Base-by-base conservation (phyloP, 306 rosid species). In the Begonia loranthoides region DNA sequence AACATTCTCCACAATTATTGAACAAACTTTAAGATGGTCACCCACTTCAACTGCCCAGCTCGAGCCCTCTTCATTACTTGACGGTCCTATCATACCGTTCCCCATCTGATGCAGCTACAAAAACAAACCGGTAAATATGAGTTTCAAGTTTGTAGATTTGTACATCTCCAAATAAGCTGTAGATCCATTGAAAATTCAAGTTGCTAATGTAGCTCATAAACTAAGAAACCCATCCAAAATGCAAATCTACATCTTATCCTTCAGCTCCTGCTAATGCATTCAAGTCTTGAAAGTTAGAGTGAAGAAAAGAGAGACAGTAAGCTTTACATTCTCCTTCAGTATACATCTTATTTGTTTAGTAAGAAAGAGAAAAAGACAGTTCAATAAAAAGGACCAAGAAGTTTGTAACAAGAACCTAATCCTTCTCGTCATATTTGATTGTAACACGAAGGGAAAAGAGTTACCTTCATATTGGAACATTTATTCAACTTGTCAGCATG, bases 1-100 rank as follows among this genome's bases (percentile, higher is more conserved):
- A 48, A 86, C 79, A 69, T 76, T 87, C 70, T 87, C 96, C 49
- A 83, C 94, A 48, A 83, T 57, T 62, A 87, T 78, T 5, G 96
- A 83, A 64, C 75, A 74, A 69, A 87, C 87, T 81, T 87, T 87
- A 49, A 87, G 68, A 78, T 78, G 80, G 61, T 94, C 96, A 33
- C 92, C 96, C 57, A 87, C 96, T 67, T 87, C 96, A 83, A 87
- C 83, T 24, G 92, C 94, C 94, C 94, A 87, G 79, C 92, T 87
- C n/a, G 96, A 80, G 60, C 94, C 94, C 51, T 71, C 90, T 47
- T 83, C 81, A 61, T 69, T 74, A 52, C 59, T 58, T 10, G 84
- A 62, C 61, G 87, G 59, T 70, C 78, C 92, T 24, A 51, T 58
- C 70, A 53, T 67, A 58, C 82, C 81, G 45, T 73, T 50, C 70